phyloP scores from a whole-genome alignment of 805 yeast species.

The Lachancea sp. region DNA sequence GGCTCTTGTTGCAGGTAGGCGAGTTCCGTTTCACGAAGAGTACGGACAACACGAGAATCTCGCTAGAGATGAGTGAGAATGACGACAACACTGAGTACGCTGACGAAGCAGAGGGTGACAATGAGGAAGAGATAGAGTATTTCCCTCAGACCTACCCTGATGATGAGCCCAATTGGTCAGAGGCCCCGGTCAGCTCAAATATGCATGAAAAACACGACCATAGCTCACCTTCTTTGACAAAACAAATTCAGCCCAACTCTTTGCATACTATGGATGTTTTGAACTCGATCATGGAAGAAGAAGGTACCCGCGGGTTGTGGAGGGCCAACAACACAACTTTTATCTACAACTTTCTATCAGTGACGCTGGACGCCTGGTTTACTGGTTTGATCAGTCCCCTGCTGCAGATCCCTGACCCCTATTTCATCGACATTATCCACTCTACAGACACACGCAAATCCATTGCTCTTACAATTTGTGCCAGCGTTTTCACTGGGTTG shows the following conservation, averaged over 20 bases:
- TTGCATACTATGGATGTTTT: conserved; percentile 60
- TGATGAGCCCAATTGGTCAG: conserved; percentile 15
- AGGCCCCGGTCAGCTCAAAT: conserved; percentile 28
- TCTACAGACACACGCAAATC: conserved; percentile 69
- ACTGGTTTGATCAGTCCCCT: conserved; percentile 82
- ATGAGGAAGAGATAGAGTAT: conserved; percentile 37
- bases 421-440: conserved; percentile 73
- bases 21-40: conserved; percentile 37
- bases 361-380: conserved; percentile 84
- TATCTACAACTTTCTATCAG: conserved; percentile 63
- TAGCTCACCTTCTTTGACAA: conserved; percentile 18
- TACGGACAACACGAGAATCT: conserved; percentile 7
- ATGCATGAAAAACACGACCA: conserved; percentile 4
- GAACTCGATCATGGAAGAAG: conserved; percentile 58
- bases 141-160: conserved; percentile 11
- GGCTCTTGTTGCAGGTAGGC: conserved; percentile 77
- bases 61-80: conserved; percentile 7
- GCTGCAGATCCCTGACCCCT: conserved; percentile 80
- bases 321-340: conserved; percentile 76
- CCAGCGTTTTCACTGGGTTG: conserved; percentile 66
- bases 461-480: conserved; percentile 59
- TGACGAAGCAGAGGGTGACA: conserved; percentile 20
- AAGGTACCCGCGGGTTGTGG: conserved; percentile 65
- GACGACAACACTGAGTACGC: conserved; percentile 18
- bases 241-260: conserved; percentile 46